These are phyloP conservation scores for Mycena sanguinolenta DNA, from an alignment of 768 basidiomycete species.

Conservation along the genomic window DNA sequence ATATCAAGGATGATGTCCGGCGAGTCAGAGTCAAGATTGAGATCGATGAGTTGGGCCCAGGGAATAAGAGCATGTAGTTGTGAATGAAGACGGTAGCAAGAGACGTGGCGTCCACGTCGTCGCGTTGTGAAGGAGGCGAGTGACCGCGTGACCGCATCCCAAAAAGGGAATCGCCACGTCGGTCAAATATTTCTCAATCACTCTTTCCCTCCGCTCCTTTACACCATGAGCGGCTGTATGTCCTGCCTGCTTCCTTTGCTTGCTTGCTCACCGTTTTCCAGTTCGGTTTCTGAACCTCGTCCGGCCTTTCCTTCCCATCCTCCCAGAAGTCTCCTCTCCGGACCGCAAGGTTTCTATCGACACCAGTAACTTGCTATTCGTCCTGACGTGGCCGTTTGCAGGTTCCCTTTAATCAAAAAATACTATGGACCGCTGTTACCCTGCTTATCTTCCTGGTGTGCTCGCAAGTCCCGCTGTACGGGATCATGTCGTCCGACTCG, in stretches of 20 bases:
- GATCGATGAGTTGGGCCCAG: background rate
- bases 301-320: slow-evolving; percentile 95
- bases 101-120: too few species aligned
- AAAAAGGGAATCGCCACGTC: too few species aligned
- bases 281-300: slow-evolving; percentile 98
- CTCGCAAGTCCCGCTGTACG: slow-evolving; percentile 98
- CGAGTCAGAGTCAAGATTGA: background rate
- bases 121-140: too few species aligned
- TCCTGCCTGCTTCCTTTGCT: slow-evolving; percentile 40
- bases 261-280: slow-evolving; percentile 46
- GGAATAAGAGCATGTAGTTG: too few species aligned
- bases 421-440: slow-evolving; percentile 98
- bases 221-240: slow-evolving; percentile 86
- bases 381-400: slow-evolving; percentile 47
- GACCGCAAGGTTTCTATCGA: slow-evolving; percentile 85
- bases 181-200: too few species aligned
- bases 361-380: slow-evolving; percentile 16
- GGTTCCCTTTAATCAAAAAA: slow-evolving; percentile 99
- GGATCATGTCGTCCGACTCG: slow-evolving; percentile 99
- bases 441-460: slow-evolving; percentile 99
- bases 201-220: too few species aligned
- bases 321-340: slow-evolving; percentile 97
- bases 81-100: too few species aligned
- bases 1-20: background rate
- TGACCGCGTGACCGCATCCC: too few species aligned